Percentiles rank a stretch among this genome's conserved stretches.
Evolutionary conservation across 1,284 basidiomycete genomes (phyloP).

Genomic region (Meripilus lineatus): DNA sequence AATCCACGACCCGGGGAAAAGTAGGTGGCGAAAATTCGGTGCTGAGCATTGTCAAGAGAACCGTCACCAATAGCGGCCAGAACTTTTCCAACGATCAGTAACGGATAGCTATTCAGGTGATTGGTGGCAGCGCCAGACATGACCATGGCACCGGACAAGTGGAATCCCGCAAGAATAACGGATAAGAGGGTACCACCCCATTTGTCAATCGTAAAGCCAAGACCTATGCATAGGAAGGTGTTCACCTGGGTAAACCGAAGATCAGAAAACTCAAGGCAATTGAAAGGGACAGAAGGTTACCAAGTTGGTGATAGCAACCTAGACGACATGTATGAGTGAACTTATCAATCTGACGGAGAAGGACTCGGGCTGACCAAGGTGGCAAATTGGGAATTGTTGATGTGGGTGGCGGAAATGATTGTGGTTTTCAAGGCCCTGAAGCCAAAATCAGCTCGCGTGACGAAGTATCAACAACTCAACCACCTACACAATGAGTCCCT

Average conservation of each 20-base stretch:
- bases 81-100: constrained; percentile 39
- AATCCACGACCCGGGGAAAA: constrained; percentile 39
- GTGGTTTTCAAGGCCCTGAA: constrained; percentile 37
- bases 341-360: neutral
- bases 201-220: constrained; percentile 42
- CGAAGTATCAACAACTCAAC: neutral
- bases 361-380: constrained; percentile 27
- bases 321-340: neutral
- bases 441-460: neutral
- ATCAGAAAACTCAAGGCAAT: neutral
- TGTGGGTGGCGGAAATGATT: constrained; percentile 37
- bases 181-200: constrained; percentile 37
- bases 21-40: constrained; percentile 42
- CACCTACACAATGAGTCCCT: constrained; percentile 38
- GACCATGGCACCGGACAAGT: constrained; percentile 30
- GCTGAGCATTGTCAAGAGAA: constrained; percentile 42
- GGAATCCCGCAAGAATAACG: constrained; percentile 33
- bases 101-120: constrained; percentile 35
- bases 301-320: constrained; percentile 39
- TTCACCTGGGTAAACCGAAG: constrained; percentile 30
- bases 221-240: constrained; percentile 37
- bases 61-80: constrained; percentile 41
- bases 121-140: constrained; percentile 39
- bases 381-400: constrained; percentile 43
- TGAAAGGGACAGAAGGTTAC: constrained; percentile 18